Percentiles rank a stretch among this genome's conserved stretches.
Evolutionary conservation across 495 filamentous ascomycete genomes (phyloP).

Genomic region (Xylaria longipes): DNA sequence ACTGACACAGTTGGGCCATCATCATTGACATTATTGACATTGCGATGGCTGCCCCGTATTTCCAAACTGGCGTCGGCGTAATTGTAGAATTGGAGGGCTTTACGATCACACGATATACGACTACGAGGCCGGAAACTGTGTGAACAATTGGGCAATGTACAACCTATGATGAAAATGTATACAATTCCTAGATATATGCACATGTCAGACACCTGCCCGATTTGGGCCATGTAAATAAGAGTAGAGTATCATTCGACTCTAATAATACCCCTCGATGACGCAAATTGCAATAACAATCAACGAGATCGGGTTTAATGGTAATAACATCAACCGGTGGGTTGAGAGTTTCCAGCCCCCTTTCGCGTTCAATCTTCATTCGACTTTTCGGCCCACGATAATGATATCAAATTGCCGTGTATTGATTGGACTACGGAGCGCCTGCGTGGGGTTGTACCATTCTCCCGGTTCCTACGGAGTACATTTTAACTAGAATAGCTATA

Average conservation of each 20-base stretch:
- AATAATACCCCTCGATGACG: not conserved
- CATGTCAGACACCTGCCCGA: not conserved
- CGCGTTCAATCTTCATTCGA: not conserved
- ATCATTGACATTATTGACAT: constrained; percentile 59
- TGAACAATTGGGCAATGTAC: constrained; percentile 4
- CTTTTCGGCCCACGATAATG: not conserved
- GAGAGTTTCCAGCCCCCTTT: no score
- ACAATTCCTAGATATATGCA: constrained; percentile 2
- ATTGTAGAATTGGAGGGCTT: constrained; percentile 30
- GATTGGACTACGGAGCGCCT: not conserved
- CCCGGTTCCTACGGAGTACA: no score
- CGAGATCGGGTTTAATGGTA: not conserved
- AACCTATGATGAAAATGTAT: constrained; percentile 17
- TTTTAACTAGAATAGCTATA: not conserved
- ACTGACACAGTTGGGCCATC: constrained; percentile 89
- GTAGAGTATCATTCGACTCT: not conserved
- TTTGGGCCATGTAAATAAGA: constrained; percentile 10
- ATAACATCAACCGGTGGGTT: no score
- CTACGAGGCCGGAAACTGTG: constrained; percentile 1
- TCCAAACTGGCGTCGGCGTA: constrained; percentile 27
- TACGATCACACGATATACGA: constrained; percentile 26
- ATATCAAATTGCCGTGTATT: not conserved
- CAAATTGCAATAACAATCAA: not conserved
- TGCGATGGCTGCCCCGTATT: constrained; percentile 1
- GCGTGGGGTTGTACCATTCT: not conserved